Evolutionary conservation across 805 yeast genomes (phyloP), one percentile per base, ranked within the genome.

Genomic region (Candida lessepsii): DNA sequence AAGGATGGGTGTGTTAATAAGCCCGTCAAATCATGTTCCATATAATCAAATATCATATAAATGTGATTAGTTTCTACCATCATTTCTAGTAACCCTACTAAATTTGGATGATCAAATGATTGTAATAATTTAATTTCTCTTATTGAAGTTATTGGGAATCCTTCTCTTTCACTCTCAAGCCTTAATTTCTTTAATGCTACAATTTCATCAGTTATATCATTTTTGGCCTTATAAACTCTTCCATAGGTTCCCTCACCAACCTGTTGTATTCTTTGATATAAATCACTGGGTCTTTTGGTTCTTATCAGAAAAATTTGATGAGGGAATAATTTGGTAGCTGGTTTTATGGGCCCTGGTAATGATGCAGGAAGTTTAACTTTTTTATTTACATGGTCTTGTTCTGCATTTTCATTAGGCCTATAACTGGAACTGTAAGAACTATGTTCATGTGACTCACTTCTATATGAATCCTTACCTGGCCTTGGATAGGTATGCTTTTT

Each of bases 241-340:
- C 99, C 99, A 60, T 93, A 93, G 0, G 98, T 93, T 8, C 99
- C 99, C 63, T 93, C 98, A n/a, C 99, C 99, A 4, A 93, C 98
- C 57, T 93, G 98, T 29, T 78, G 73, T 1, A 86, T 78, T 40
- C 90, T 70, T 48, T 83, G 82, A 58, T 84, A 88, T 2, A 76
- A 57, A 9, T 72, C 71, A 1, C 60, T 50, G 5, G 58, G 43
- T 21, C 64, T 52, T 2, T 39, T 45, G 4, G 56, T 48, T 41
- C 57, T 58, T 2, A 67, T 44, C 47, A 63, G 56, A 44, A 61
- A 69, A 10, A 66, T 56, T 41, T 69, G 75, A 14, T 53, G 44
- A 9, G 51, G 51, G 13, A 42, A 35, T 23, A 61, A 55, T 40
- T 53, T 56, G 16, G 40, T 34, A 10, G 47, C 41, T 7, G 38